Percentiles rank a stretch among this genome's conserved stretches.
Conservation (phyloP, 192 early-diverging fungal genomes). For the Rhizoclosmatium globosum region DNA sequence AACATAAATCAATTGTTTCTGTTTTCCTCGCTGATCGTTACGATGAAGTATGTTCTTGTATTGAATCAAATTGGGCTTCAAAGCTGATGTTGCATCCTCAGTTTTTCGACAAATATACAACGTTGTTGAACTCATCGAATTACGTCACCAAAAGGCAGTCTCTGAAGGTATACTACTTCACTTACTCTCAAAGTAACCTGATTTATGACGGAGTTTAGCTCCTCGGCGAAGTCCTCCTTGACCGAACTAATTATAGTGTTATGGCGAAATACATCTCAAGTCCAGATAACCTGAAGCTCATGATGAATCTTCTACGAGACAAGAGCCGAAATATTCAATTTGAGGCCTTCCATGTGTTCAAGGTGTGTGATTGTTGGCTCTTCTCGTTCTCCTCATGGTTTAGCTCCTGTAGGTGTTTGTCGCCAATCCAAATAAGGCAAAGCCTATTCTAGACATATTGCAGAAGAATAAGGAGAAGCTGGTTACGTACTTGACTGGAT, state of each 20-base stretch:
- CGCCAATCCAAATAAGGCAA: constrained; percentile 96
- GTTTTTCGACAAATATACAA: constrained; percentile 89
- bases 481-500: constrained; percentile 84
- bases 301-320: constrained; percentile 97
- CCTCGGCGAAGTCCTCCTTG: constrained; percentile 95
- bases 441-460: constrained; percentile 90
- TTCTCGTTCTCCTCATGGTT: background rate
- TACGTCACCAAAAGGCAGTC: constrained; percentile 99
- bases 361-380: constrained; percentile 61
- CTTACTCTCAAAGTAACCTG: background rate
- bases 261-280: constrained; percentile 96
- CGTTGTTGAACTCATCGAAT: constrained; percentile 86
- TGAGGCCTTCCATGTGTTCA: constrained; percentile 99
- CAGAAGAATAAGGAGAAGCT: constrained; percentile 91
- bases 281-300: constrained; percentile 93
- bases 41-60: constrained; percentile 64
- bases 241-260: constrained; percentile 92
- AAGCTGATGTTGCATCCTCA: constrained; percentile 39
- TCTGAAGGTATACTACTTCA: constrained; percentile 76
- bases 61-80: constrained; percentile 51
- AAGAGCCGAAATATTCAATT: constrained; percentile 98
- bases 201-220: constrained; percentile 61
- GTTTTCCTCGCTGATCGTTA: constrained; percentile 90
- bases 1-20: constrained; percentile 92
- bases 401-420: constrained; percentile 81